phyloP scores from a whole-genome alignment of 2,329 filamentous ascomycete species.

The Ophiostoma pallidulum region DNA sequence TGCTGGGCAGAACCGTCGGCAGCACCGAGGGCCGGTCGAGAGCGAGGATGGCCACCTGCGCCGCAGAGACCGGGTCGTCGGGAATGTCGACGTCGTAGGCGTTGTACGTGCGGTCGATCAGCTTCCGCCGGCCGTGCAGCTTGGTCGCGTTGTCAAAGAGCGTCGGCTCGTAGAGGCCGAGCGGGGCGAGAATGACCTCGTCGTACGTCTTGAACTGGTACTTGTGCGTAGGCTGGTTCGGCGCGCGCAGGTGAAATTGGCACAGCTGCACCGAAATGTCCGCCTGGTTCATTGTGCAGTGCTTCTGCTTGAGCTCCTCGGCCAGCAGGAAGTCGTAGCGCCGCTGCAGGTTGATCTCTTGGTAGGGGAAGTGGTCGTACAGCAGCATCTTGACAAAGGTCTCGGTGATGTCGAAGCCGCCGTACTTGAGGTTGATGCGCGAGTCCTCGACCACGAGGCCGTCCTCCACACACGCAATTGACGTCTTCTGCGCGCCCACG shows the following conservation, averaged over 20 bases:
- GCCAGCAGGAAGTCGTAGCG: constrained; percentile 89
- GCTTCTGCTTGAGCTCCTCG: constrained; percentile 90
- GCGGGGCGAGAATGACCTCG: constrained; percentile 84
- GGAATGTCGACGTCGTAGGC: constrained; percentile 80
- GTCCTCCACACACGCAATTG: constrained; percentile 93
- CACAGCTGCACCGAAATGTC: constrained; percentile 81
- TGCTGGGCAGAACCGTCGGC: constrained; percentile 32
- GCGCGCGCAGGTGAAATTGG: constrained; percentile 83
- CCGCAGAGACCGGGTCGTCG: constrained; percentile 79
- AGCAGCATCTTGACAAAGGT: constrained; percentile 98
- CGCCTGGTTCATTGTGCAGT: constrained; percentile 82
- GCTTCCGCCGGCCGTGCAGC: constrained; percentile 65
- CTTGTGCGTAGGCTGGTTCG: constrained; percentile 81
- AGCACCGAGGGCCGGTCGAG: constrained; percentile 51
- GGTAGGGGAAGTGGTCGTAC: constrained; percentile 89
- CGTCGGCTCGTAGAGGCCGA: constrained; percentile 85
- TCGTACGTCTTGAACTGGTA: constrained; percentile 97
- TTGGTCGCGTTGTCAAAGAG: constrained; percentile 81
- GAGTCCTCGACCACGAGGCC: constrained; percentile 93
- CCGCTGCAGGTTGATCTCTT: constrained; percentile 82
- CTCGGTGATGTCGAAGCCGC: constrained; percentile 85
- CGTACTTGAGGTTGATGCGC: constrained; percentile 87
- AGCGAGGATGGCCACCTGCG: constrained; percentile 61
- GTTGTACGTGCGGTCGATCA: constrained; percentile 83
- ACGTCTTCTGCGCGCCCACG: constrained; percentile 94